phyloP scores from a whole-genome alignment of 2,329 filamentous ascomycete species.

The Hypocreales sp. region DNA sequence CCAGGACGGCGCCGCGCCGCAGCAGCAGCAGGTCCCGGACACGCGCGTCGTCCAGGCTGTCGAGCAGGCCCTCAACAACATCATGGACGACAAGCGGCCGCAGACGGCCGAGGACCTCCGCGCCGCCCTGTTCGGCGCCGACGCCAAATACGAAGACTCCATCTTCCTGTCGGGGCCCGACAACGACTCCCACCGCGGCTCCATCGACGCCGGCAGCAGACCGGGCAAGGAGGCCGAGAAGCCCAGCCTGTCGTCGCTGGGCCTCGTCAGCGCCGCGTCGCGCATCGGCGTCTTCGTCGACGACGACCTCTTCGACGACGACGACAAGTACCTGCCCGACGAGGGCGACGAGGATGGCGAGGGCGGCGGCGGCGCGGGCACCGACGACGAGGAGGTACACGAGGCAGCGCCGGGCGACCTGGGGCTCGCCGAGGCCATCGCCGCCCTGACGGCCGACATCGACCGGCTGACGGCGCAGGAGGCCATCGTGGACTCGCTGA shows the following conservation, averaged over 20 bases:
- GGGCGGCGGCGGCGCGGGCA: constrained; percentile 17
- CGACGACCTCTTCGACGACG: constrained; percentile 84
- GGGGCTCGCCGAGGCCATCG: constrained; percentile 84
- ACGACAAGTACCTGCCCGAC: constrained; percentile 72
- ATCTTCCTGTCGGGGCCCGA: constrained; percentile 37
- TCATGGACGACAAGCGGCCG: constrained; percentile 64
- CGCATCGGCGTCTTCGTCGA: constrained; percentile 87
- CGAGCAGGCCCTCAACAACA: constrained; percentile 81
- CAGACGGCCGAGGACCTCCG: constrained; percentile 48
- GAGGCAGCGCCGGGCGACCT: constrained; percentile 91
- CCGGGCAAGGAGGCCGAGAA: constrained; percentile 40
- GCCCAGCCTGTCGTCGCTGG: constrained; percentile 80
- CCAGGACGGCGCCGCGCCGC: constrained; percentile 43
- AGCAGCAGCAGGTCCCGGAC: constrained; percentile 46
- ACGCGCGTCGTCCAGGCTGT: constrained; percentile 79
- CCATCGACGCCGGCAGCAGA: constrained; percentile 33
- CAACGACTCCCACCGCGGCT: constrained; percentile 45
- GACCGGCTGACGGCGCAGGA: constrained; percentile 80
- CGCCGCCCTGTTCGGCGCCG: constrained; percentile 44
- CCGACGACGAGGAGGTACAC: constrained; percentile 54
- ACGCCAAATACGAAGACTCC: constrained; percentile 22
- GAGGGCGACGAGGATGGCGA: constrained; percentile 57
- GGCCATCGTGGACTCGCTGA: constrained; percentile 78
- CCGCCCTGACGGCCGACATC: constrained; percentile 75
- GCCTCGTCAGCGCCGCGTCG: constrained; percentile 74